Base-by-base conservation (phyloP, 768 basidiomycete genomes). In the Antrodiella citrinella region DNA sequence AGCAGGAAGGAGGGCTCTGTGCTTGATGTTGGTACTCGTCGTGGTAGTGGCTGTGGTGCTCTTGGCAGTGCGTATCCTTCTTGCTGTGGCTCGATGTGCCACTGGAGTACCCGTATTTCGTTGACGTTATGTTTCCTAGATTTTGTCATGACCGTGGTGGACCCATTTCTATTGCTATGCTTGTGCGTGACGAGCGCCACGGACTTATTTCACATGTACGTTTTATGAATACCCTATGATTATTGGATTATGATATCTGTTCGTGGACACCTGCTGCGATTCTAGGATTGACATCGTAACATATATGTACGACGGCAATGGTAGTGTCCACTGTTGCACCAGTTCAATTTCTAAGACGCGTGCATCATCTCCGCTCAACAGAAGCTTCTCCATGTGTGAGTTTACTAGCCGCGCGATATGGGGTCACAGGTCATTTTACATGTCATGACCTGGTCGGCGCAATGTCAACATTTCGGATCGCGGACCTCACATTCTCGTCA, bases 31-130 rank as follows among this genome's bases (percentile, higher is more conserved):
- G 11, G 79, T 99, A 44, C 72, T 99, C 45, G 80, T 85, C 23
- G 66, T 97, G 50, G 96, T 99, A 2, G 75, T 86, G 12, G 81
- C 79, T n/a, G 70, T 98, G 52, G 94, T 99, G 3, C 73, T 99
- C 25, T 68, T 97, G 21, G 95, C 95, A 58, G 95, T 99, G 61
- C 71, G 92, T 79, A 55, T 59, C 23, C 51, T 57, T 26, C 51
- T 62, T 47, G 44, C 53, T 25, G 52, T 62, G 39, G 59, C 56
- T n/a, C 58, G 59, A 13, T 61, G 59, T 50, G 52, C 59, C n/a
- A 51, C 51, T 18, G 57, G 58, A 39, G 52, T 64, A 48, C 59
- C 57, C 45, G 54, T 57, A 40, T 53, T 61, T n/a, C 60, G 58
- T 59, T 59, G 49, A 59, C 51, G 20, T 21, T 52, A 4, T 43